These are phyloP conservation scores for Trypanosoma congolense DNA, from an alignment of 208 protist genomes.

Conservation along the genomic window DNA sequence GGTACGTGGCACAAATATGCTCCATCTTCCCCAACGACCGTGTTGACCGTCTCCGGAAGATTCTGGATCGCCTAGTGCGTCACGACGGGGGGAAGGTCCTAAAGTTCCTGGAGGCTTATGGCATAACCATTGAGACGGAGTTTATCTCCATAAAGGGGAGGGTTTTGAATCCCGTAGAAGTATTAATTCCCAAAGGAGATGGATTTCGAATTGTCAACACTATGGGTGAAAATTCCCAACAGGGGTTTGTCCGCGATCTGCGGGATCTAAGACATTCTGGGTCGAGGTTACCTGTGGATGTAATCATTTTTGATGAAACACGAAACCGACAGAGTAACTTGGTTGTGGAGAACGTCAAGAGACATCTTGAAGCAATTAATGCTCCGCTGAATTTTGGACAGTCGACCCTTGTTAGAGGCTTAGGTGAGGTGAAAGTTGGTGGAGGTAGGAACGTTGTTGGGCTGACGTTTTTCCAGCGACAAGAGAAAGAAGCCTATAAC, in stretches of 20 bases:
- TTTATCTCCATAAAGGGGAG: constrained; percentile 19
- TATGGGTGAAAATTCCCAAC: constrained; percentile 22
- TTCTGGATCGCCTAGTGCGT: constrained; percentile 16
- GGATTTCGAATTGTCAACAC: constrained; percentile 24
- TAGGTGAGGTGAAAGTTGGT: constrained; percentile 3
- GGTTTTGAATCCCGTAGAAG: constrained; percentile 30
- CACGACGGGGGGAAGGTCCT: constrained; percentile 11
- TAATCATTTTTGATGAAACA: constrained; percentile 33
- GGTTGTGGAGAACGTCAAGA: constrained; percentile 18
- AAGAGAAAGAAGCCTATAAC: constrained; percentile 27
- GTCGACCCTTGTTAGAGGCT: constrained; percentile 6
- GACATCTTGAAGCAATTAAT: constrained; percentile 32
- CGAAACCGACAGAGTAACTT: constrained; percentile 4
- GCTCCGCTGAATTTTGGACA: constrained; percentile 3
- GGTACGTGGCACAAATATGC: constrained; percentile 38
- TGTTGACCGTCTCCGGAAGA: constrained; percentile 16
- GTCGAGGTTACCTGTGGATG: constrained; percentile 7
- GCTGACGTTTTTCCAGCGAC: constrained; percentile 28
- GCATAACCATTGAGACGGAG: constrained; percentile 24
- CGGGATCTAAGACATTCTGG: constrained; percentile 16
- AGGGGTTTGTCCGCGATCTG: constrained; percentile 36
- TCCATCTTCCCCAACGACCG: constrained; percentile 52
- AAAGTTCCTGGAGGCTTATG: constrained; percentile 32
- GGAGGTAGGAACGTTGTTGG: constrained; percentile 13
- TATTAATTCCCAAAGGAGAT: constrained; percentile 33